Base-by-base conservation (phyloP, 2,329 filamentous ascomycete species). In the Xylaria sp. region DNA sequence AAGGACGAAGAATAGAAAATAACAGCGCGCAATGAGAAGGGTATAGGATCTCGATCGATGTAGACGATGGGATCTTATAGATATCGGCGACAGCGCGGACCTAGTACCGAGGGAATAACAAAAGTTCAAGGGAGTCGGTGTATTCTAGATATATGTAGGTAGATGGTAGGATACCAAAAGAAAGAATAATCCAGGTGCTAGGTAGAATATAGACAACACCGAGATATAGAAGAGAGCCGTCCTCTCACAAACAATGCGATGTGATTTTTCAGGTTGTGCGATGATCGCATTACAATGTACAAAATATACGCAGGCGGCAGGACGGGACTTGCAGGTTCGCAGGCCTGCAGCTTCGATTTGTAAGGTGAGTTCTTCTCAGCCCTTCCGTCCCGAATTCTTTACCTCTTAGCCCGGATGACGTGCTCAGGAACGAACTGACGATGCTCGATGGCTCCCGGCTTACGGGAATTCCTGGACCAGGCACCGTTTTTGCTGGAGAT, bases 401-500 rank as follows among this genome's bases (percentile, higher is more conserved):
- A 3, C 5, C 37, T 30, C 54, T 70, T 70, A 69, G 68, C 66
- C 61, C 65, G 52, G 69, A 72, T 72, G 69, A 69, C 70, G 70
- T 72, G 70, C 70, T 72, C 67, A 65, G 58, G 55, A 44, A 62
- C 60, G 57, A 39, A 50, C 51, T 34, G 52, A 23, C 48, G 59
- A 50, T 46, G 49, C 13, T 46, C 2, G 42, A n/a, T n/a, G 10
- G 42, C 23, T 30, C 23, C 23, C 23, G 23, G 23, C 23, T 30
- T 30, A 30, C 23, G 23, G 23, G 5, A 30, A 30, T 46, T 6
- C 42, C 42, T 46, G 13, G 42, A 46, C n/a, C 42, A n/a, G 11
- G 42, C 42, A 46, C 42, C 42, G 5, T n/a, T 51, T 51, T 51
- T 51, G 23, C 23, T 30, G 23, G 23, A 30, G 23, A 30, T 30